Conservation (phyloP, 108 stramenopile species). For the Aurantiochytrium sp. region DNA sequence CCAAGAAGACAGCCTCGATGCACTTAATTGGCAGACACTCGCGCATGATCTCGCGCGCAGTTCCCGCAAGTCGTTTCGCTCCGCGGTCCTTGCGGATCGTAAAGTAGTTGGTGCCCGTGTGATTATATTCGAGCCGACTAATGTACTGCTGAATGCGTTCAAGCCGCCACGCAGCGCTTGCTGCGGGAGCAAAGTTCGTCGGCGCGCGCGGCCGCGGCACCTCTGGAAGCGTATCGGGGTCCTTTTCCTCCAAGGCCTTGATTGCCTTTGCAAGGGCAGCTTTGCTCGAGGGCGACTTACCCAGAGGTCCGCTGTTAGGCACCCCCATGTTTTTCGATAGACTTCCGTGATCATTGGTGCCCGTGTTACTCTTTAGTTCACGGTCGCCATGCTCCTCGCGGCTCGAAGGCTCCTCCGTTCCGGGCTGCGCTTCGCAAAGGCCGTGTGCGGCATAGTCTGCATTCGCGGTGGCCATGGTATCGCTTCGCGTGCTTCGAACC, state of each 20-base stretch:
- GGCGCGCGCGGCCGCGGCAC: not conserved
- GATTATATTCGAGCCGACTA: slow-evolving; percentile 31
- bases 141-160: slow-evolving; percentile 27
- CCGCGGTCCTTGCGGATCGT: slow-evolving; percentile 41
- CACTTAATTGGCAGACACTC: slow-evolving; percentile 57
- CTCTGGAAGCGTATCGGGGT: not conserved
- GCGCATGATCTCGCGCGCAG: slow-evolving; percentile 47
- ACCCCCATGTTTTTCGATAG: no score
- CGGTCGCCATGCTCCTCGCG: not conserved
- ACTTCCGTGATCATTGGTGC: no score
- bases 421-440: no score
- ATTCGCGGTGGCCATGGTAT: no score
- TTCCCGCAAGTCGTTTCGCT: slow-evolving; percentile 41
- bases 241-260: not conserved
- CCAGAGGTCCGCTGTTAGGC: no score
- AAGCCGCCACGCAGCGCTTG: not conserved
- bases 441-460: no score
- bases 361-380: not conserved
- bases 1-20: slow-evolving; percentile 53
- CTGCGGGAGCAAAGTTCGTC: not conserved
- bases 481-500: no score
- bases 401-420: not conserved
- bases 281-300: not conserved
- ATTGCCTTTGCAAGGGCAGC: not conserved
- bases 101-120: slow-evolving; percentile 31